Evolutionary conservation across 768 basidiomycete genomes (phyloP), one percentile per base, ranked within the genome.

Genomic region (Gloeostereum incarnatum): DNA sequence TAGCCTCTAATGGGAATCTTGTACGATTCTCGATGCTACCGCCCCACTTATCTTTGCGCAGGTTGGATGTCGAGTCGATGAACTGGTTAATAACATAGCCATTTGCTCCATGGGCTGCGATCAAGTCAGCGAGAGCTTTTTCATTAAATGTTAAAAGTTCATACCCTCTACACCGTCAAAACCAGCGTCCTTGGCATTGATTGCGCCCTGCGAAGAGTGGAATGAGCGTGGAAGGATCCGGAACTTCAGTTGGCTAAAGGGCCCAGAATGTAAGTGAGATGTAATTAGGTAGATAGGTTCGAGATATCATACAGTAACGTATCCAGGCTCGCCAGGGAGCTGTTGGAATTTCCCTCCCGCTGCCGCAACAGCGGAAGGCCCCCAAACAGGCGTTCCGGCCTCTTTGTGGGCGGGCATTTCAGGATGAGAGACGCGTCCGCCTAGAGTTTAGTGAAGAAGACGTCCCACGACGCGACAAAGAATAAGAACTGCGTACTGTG

Each of bases 21-120:
- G 64, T 50, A n/a, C 78, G 66, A 51, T 76, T 76, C 54, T 75
- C 71, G 29, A 69, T 42, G 27, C 65, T 68, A 4, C 78, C 80
- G 6, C 79, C 79, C 61, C 71, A 83, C 38, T 65, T 50, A 55
- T 78, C 78, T 10, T 66, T 72, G 14, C 75, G 66, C 25, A 61
- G 48, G 54, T 78, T 78, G 14, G 66, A 52, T 2, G 51, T 60
- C 34, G 49, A 54, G 41, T 75, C 69, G 13, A 73, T 52, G 60
- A 78, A 75, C 42, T 78, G 72, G 40, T 66, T 55, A 23, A 66
- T 38, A 8, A 71, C 51, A 41, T 68, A 69, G 0, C 69, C 69
- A 38, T 60, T 61, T 7, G 66, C 66, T 11, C 61, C 60, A 35
- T 65, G 64, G 47, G 76, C 53, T 69, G 16, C n/a, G 13, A 6